Percentiles rank a stretch among this genome's conserved stretches.
Conservation (phyloP, 2,329 filamentous ascomycete genomes). For the Arthroderma uncinatum region DNA sequence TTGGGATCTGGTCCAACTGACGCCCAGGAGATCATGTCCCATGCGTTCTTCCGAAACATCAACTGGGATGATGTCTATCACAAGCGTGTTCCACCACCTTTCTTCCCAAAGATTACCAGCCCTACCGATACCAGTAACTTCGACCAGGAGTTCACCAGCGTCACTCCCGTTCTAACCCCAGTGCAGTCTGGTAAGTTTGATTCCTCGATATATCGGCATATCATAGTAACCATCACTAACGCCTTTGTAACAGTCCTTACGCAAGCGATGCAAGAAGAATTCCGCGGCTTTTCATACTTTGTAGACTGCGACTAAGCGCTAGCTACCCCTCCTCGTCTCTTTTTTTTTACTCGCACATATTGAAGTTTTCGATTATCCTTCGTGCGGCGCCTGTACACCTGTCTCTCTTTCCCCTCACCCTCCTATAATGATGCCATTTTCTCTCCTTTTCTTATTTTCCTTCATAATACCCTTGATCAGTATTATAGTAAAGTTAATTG, state of each 20-base stretch:
- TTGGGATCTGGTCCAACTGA: slow-evolving; percentile 92
- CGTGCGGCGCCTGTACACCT: background rate
- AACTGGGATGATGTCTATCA: slow-evolving; percentile 99
- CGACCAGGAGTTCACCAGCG: slow-evolving; percentile 95
- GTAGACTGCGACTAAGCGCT: slow-evolving; percentile 64
- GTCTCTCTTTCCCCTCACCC: background rate
- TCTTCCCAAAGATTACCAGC: slow-evolving; percentile 78
- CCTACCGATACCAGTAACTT: slow-evolving; percentile 99
- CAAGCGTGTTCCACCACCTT: slow-evolving; percentile 81
- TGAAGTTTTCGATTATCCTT: background rate
- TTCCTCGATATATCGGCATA: background rate
- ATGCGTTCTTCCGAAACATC: slow-evolving; percentile 94
- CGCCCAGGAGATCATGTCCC: slow-evolving; percentile 96
- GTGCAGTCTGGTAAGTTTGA: slow-evolving; percentile 78
- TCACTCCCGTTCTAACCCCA: slow-evolving; percentile 91
- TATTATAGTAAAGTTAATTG: slow-evolving; percentile 4
- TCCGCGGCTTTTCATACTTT: slow-evolving; percentile 96
- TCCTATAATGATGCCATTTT: slow-evolving; percentile 5
- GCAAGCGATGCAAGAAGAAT: slow-evolving; percentile 98
- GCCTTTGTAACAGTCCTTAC: slow-evolving; percentile 58
- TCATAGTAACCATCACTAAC: slow-evolving; percentile 9
- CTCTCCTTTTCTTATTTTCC: background rate
- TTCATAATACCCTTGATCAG: slow-evolving; percentile 3
- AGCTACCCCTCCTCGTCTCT: background rate
- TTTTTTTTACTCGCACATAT: background rate